Evolutionary conservation across 225 moss, liverwort and hornwort genomes (phyloP), one percentile per base, ranked within the genome.

Genomic region (Marchantia polymorpha): DNA sequence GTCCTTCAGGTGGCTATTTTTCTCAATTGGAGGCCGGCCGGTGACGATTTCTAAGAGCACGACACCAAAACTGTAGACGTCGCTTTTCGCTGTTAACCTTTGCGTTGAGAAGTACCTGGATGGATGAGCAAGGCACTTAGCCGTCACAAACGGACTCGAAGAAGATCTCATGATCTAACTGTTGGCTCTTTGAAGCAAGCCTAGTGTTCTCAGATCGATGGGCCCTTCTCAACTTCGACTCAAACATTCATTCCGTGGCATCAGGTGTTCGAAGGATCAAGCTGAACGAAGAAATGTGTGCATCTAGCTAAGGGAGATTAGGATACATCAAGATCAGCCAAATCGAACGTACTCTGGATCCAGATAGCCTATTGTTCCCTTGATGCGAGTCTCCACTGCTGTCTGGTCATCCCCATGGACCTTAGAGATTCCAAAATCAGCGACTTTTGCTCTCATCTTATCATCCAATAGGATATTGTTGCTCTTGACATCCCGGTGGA

Each of bases 351-450:
- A 95, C 92, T 92, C 95, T 17, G 93, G 93, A 81, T 93, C 94
- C n/a, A 94, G 79, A 75, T 94, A 92, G 84, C 94, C 92, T 39
- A 85, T 85, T 27, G 94, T 92, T 47, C 94, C 91, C 79, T 91
- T 86, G 20, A 93, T 90, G 17, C 86, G 83, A 46, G 95, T 95
- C 50, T 91, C 88, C 73, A 93, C 86, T 79, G 89, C 89, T 14
- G 90, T 54, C 61, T 82, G 88, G 66, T 89, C 94, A 74, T 84
- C 89, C 60, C 86, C 81, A 55, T 84, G 86, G 22, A 92, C 75
- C 81, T 92, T 95, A 63, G 95, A 93, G 67, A 95, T 90, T 17
- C 94, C 94, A 63, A 92, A 93, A 79, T 93, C 93, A 6, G 90
- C 93, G 25, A 93, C 92, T 81, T 91, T 95, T 20, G 93, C 92